Conservation (phyloP, 2,329 filamentous ascomycete species). For the Dothiorella sarmentorum region DNA sequence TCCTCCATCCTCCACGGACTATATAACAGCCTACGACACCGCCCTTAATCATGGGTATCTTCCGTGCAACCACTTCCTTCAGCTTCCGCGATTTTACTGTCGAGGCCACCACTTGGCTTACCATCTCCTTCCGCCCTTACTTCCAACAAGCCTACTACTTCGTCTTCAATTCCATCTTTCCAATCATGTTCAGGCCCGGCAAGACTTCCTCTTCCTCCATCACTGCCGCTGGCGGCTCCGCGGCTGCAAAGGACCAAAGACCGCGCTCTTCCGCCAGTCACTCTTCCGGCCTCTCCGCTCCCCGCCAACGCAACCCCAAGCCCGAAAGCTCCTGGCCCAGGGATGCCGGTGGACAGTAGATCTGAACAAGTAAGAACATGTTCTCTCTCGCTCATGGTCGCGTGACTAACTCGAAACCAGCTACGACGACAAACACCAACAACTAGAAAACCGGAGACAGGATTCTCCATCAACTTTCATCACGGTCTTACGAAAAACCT, state of each 20-base stretch:
- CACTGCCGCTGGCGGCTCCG: background rate
- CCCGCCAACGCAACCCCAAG: background rate
- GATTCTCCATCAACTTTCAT: too few relatives aligned
- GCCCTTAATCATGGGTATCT: background rate
- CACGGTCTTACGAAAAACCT: too few relatives aligned
- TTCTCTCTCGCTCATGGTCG: background rate
- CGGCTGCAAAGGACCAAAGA: background rate
- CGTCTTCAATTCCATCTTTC: constrained; percentile 10
- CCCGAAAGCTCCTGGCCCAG: constrained; percentile 2
- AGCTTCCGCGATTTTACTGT: constrained; percentile 3
- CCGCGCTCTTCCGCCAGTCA: background rate
- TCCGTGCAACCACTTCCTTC: constrained; percentile 8
- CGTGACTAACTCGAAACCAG: background rate
- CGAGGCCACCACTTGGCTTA: constrained; percentile 1
- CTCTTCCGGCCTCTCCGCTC: too few relatives aligned
- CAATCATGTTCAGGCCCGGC: constrained; percentile 10
- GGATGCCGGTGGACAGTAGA: constrained; percentile 8
- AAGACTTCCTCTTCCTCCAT: background rate
- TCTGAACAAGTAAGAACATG: background rate
- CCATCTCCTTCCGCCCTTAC: constrained; percentile 5
- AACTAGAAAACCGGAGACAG: too few relatives aligned
- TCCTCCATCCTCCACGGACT: background rate
- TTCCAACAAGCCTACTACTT: constrained; percentile 2
- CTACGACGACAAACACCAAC: background rate
- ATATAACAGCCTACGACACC: background rate